These are phyloP conservation scores for Cladosporium colombiae DNA, from an alignment of 2,329 filamentous ascomycete species.

Conservation along the genomic window DNA sequence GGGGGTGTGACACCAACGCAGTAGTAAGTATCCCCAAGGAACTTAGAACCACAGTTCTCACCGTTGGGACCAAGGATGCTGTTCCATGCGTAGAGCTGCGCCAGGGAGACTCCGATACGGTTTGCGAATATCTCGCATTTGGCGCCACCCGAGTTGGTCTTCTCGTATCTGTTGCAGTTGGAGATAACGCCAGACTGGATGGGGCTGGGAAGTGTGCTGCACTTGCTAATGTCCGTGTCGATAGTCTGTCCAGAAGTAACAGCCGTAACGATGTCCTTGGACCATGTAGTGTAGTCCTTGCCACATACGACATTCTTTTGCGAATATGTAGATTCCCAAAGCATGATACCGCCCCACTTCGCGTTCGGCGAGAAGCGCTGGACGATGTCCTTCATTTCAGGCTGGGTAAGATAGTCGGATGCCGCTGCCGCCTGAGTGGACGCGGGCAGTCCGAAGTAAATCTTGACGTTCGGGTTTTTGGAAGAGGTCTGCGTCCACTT, in stretches of 20 bases:
- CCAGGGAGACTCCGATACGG: conserved; percentile 15
- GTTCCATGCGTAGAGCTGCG: conserved; percentile 26
- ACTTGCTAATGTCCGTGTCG: conserved; percentile 23
- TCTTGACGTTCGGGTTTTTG: conserved; percentile 48
- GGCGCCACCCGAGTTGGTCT: conserved; percentile 21
- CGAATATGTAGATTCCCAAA: conserved; percentile 59
- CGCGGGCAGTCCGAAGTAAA: conserved; percentile 54
- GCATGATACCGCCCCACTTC: conserved; percentile 60
- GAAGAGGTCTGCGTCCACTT: conserved; percentile 43
- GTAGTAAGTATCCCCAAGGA: conserved; percentile 23
- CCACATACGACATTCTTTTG: conserved; percentile 48
- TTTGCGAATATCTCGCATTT: conserved; percentile 22
- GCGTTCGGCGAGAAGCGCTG: conserved; percentile 42
- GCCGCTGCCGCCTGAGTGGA: conserved; percentile 27
- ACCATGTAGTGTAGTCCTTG: conserved; percentile 49
- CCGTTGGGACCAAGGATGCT: conserved; percentile 24
- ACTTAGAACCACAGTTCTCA: conserved; percentile 23
- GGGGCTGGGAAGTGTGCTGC: conserved; percentile 11
- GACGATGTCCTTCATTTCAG: conserved; percentile 49
- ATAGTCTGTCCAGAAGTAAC: conserved; percentile 24
- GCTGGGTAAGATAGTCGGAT: conserved; percentile 49
- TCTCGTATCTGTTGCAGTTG: conserved; percentile 24
- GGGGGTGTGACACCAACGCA: conserved; percentile 24
- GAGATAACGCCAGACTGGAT: conserved; percentile 22
- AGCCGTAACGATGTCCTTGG: conserved; percentile 47